Evolutionary conservation across 306 rosid genomes (phyloP).

Genomic region (Pyrus bretschneideri): DNA sequence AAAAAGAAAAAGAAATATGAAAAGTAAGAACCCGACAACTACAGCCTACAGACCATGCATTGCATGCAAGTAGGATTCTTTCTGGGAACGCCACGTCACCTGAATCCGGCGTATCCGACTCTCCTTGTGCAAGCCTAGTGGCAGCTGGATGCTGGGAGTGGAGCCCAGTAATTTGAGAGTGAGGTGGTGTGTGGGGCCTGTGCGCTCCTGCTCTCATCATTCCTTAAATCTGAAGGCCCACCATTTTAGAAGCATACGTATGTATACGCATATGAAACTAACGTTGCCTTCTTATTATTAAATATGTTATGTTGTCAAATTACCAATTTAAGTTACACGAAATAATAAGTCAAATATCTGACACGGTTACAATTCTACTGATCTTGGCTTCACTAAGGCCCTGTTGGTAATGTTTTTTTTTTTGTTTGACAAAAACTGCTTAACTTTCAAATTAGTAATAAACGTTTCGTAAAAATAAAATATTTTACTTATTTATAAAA

Average conservation of each 20-base stretch:
- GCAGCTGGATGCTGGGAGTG: not conserved
- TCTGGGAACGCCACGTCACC: conserved; percentile 39
- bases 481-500: no score
- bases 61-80: conserved; percentile 11
- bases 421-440: no score
- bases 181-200: not conserved
- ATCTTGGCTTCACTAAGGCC: no score
- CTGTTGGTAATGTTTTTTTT: no score
- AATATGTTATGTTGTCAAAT: not conserved
- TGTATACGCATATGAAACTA: not conserved
- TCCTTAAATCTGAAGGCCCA: not conserved
- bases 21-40: not conserved
- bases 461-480: no score
- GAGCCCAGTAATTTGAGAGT: not conserved
- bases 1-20: not conserved
- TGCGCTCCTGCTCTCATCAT: not conserved
- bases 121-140: conserved; percentile 14
- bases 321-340: not conserved
- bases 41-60: conserved; percentile 16
- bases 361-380: no score
- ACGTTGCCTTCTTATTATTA: not conserved
- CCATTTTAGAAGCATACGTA: not conserved
- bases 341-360: not conserved
- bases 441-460: no score
- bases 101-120: conserved; percentile 36